Conservation (phyloP, 2,329 filamentous ascomycete genomes). For the Tolypocladium sp. region DNA sequence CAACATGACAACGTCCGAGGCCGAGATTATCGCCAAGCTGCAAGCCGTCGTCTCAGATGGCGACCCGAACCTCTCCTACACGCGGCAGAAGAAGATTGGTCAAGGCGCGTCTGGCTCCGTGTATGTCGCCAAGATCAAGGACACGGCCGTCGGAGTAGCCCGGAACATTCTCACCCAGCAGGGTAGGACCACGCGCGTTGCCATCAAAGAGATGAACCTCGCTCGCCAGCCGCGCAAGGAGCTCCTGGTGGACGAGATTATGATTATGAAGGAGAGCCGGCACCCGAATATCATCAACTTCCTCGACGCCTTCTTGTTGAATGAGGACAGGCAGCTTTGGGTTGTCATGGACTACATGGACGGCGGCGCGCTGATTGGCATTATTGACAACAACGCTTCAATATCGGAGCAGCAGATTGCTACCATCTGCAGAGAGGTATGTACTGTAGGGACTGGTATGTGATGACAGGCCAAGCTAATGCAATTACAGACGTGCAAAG, state of each 20-base stretch:
- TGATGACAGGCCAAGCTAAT: slow-evolving; percentile 6
- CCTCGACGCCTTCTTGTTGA: slow-evolving; percentile 90
- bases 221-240: slow-evolving; percentile 96
- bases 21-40: slow-evolving; percentile 91
- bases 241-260: slow-evolving; percentile 97
- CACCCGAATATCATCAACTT: slow-evolving; percentile 99
- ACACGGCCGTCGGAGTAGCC: slow-evolving; percentile 72
- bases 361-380: slow-evolving; percentile 91
- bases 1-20: slow-evolving; percentile 86
- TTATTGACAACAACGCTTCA: slow-evolving; percentile 93
- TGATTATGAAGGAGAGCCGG: slow-evolving; percentile 99
- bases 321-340: slow-evolving; percentile 94
- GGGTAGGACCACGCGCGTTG: slow-evolving; percentile 78
- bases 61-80: slow-evolving; percentile 89
- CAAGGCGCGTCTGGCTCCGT: slow-evolving; percentile 97
- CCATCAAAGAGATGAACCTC: slow-evolving; percentile 99
- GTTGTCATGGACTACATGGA: slow-evolving; percentile 99
- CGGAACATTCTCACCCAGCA: slow-evolving; percentile 70
- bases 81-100: slow-evolving; percentile 99
- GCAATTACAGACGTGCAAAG: slow-evolving; percentile 74
- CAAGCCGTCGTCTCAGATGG: slow-evolving; percentile 93
- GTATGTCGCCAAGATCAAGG: slow-evolving; percentile 93
- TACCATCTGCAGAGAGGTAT: slow-evolving; percentile 91
- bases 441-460: slow-evolving; percentile 13
- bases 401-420: slow-evolving; percentile 97